Evolutionary conservation across 257 asterid species (phyloP).

Genomic region (Fraxinus pennsylvanica): DNA sequence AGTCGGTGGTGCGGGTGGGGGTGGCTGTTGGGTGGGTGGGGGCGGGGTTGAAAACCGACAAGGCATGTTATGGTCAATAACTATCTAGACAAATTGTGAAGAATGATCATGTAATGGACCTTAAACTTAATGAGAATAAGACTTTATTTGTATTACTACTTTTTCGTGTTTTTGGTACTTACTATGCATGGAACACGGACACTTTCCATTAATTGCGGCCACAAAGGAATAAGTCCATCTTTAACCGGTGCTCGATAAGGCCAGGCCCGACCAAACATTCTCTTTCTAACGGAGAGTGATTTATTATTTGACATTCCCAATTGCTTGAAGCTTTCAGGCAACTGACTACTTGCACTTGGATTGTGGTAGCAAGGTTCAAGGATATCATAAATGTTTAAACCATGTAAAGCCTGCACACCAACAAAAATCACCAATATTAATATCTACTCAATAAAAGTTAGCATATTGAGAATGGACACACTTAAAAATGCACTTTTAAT

Average conservation of each 20-base stretch:
- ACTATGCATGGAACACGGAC: conserved; percentile 46
- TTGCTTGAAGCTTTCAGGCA: conserved; percentile 53
- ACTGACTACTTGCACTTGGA: conserved; percentile 18
- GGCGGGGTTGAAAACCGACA: no score
- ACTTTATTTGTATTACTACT: no score
- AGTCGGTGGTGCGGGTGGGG: no score
- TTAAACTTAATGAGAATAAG: neutral
- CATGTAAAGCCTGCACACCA: conserved; percentile 38
- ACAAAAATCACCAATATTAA: neutral
- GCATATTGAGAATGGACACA: neutral
- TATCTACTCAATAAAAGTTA: neutral
- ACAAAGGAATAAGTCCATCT: conserved; percentile 45
- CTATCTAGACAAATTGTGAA: no score
- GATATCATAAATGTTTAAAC: conserved; percentile 43
- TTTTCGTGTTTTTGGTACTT: conserved; percentile 1
- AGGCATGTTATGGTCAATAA: no score
- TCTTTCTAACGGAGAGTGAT: conserved; percentile 52
- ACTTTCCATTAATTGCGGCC: conserved; percentile 43
- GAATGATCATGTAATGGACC: no score
- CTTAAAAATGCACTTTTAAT: neutral
- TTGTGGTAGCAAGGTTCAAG: conserved; percentile 57
- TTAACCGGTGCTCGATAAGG: conserved; percentile 56
- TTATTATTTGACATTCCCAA: conserved; percentile 45
- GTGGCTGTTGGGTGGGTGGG: no score
- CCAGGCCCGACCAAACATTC: conserved; percentile 67